Base-by-base conservation (phyloP, 768 basidiomycete genomes). In the Gymnopilus dilepis region DNA sequence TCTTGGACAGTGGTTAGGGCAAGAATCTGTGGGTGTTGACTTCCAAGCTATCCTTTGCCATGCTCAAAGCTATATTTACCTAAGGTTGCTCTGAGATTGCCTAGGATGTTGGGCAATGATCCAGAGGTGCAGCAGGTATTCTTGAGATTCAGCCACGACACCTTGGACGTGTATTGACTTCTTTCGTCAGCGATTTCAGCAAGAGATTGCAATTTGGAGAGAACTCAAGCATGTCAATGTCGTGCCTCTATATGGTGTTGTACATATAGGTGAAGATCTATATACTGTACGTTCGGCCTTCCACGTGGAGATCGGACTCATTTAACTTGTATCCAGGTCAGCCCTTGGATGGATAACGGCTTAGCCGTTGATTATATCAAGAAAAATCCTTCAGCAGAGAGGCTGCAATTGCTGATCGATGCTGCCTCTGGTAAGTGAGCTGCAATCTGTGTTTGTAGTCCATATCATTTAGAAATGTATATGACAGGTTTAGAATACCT, bases 261-360 rank as follows among this genome's bases (percentile, higher is more conserved):
- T 75, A 7, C 71, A 74, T 24, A 69, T 78, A 30, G 74, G 69
- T 15, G 70, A 70, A 21, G 67, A 76, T 19, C 41, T 77, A 8
- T 79, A 74, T 64, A 71, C 72, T 17, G 79, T 79, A 61, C 19
- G 70, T 65, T 17, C 24, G n/a, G n/a, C n/a, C n/a, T n/a, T n/a
- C n/a, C n/a, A n/a, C n/a, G n/a, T n/a, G n/a, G n/a, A n/a, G n/a
- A n/a, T n/a, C n/a, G n/a, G n/a, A n/a, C n/a, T n/a, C n/a, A n/a
- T n/a, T n/a, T n/a, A n/a, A n/a, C n/a, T n/a, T n/a, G n/a, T n/a
- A n/a, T n/a, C n/a, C 54, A 82, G 78, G 80, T 83, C 56, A 78
- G 77, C 40, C 80, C 82, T 4, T 81, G 77, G 77, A 80, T 82
- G 77, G 72, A 76, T 22, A 74, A 82, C 57, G 77, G 79, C 11